Conservation (phyloP, 176 grass and related monocot genomes). For the Microstegium vimineum region DNA sequence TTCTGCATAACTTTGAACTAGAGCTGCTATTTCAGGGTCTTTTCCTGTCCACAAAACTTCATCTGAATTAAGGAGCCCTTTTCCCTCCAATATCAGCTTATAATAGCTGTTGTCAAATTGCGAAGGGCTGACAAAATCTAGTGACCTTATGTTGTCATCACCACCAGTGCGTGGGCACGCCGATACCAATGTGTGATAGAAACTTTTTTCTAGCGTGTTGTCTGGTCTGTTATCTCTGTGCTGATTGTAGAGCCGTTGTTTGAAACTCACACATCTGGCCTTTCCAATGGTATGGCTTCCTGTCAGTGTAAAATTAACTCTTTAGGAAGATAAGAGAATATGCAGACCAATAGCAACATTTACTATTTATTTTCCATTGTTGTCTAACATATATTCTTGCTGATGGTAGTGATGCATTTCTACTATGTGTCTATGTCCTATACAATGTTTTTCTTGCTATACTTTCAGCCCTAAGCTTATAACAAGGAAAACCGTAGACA, state of each 20-base stretch:
- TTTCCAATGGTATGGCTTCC: conserved; percentile 85
- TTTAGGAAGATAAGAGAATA: background rate
- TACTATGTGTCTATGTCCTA: background rate
- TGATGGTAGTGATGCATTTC: background rate
- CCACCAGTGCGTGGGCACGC: conserved; percentile 61
- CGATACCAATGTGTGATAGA: conserved; percentile 44
- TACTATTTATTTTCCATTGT: background rate
- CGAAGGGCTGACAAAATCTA: conserved; percentile 47
- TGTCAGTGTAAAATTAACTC: conserved; percentile 33
- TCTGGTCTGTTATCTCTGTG: conserved; percentile 51
- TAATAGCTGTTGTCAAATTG: conserved; percentile 89
- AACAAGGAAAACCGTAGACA: background rate
- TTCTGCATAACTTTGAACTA: conserved; percentile 68
- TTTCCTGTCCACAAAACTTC: conserved; percentile 68
- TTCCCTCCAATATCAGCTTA: conserved; percentile 60
- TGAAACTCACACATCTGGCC: conserved; percentile 78
- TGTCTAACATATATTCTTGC: conserved; percentile 11
- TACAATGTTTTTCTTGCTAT: background rate
- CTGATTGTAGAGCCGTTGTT: conserved; percentile 85
- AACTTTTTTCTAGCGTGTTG: conserved; percentile 47
- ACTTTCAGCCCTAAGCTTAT: conserved; percentile 14
- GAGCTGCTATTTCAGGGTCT: conserved; percentile 40
- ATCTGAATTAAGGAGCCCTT: conserved; percentile 75
- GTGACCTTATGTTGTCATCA: conserved; percentile 47
- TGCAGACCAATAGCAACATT: background rate